Percentiles rank a stretch among this genome's conserved stretches.
Conservation (phyloP, 106 monocot species). For the Phalaenopsis aphrodite region DNA sequence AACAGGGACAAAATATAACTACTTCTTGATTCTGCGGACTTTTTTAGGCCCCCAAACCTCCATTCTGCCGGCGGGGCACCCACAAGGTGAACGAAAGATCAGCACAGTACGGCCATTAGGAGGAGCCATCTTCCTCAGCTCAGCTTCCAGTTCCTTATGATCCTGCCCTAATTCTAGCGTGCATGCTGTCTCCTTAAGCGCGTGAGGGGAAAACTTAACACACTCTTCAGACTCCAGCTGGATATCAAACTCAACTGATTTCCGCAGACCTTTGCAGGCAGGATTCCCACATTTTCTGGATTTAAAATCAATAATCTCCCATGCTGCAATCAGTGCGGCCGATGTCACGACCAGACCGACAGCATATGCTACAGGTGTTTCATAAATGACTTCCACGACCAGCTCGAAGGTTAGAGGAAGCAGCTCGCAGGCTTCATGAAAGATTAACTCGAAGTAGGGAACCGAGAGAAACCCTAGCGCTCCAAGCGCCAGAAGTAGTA, state of each 20-base stretch:
- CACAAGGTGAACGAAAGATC: slow-evolving; percentile 69
- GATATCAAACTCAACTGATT: slow-evolving; percentile 86
- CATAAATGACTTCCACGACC: slow-evolving; percentile 26
- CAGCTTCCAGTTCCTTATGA: slow-evolving; percentile 81
- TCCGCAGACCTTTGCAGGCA: slow-evolving; percentile 62
- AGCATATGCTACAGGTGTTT: slow-evolving; percentile 45
- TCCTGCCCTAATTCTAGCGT: slow-evolving; percentile 50
- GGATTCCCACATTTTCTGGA: slow-evolving; percentile 79
- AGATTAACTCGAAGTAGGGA: slow-evolving; percentile 53
- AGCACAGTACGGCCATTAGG: slow-evolving; percentile 81
- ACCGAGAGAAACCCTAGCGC: slow-evolving; percentile 45
- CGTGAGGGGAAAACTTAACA: slow-evolving; percentile 31
- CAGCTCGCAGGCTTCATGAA: slow-evolving; percentile 21
- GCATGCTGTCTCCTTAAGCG: slow-evolving; percentile 16
- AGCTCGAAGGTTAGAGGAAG: slow-evolving; percentile 30
- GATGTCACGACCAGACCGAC: slow-evolving; percentile 29
- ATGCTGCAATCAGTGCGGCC: slow-evolving; percentile 18
- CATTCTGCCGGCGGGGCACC: slow-evolving; percentile 77
- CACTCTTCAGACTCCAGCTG: slow-evolving; percentile 94
- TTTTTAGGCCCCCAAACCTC: slow-evolving; percentile 93
- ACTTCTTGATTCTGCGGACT: slow-evolving; percentile 68
- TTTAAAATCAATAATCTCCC: slow-evolving; percentile 48
- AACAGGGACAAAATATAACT: slow-evolving; percentile 6
- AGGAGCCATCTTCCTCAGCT: slow-evolving; percentile 97
- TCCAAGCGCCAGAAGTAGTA: slow-evolving; percentile 50